Conservation (phyloP, 805 yeast genomes). For the Wickerhamiella sergipiensis region DNA sequence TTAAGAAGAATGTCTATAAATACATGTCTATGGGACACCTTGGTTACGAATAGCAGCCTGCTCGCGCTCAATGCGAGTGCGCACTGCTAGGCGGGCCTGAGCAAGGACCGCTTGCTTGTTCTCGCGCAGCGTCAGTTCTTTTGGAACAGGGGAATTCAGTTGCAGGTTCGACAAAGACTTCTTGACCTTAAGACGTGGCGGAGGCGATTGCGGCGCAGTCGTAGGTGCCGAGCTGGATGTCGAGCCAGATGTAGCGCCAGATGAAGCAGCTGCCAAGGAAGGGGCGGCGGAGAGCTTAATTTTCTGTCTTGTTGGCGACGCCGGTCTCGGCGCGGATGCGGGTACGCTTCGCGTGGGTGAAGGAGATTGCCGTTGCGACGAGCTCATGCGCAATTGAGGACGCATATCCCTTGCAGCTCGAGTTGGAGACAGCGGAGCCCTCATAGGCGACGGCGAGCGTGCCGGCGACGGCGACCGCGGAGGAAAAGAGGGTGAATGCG, state of each 20-base stretch:
- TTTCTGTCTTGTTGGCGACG: conserved; percentile 18
- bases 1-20: not conserved
- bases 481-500: conserved; percentile 4
- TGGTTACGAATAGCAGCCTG: not conserved
- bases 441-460: conserved; percentile 4
- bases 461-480: not conserved
- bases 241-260: no score
- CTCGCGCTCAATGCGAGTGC: conserved; percentile 16
- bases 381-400: conserved; percentile 7
- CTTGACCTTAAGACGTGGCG: conserved; percentile 11
- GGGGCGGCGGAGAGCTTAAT: conserved; percentile 15
- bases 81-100: conserved; percentile 19
- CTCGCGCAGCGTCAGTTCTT: not conserved
- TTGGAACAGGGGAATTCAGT: conserved; percentile 1
- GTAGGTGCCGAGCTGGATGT: conserved; percentile 3
- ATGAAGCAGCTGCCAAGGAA: conserved; percentile 10
- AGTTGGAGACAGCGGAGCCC: not conserved
- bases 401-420: not conserved
- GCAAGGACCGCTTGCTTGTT: conserved; percentile 14
- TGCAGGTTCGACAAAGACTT: conserved; percentile 7
- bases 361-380: conserved; percentile 3
- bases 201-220: conserved; percentile 8
- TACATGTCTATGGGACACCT: not conserved
- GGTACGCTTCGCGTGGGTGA: conserved; percentile 17
- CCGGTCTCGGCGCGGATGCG: conserved; percentile 14